phyloP scores from a whole-genome alignment of 306 rosid genomes.

The Rosa rugosa region DNA sequence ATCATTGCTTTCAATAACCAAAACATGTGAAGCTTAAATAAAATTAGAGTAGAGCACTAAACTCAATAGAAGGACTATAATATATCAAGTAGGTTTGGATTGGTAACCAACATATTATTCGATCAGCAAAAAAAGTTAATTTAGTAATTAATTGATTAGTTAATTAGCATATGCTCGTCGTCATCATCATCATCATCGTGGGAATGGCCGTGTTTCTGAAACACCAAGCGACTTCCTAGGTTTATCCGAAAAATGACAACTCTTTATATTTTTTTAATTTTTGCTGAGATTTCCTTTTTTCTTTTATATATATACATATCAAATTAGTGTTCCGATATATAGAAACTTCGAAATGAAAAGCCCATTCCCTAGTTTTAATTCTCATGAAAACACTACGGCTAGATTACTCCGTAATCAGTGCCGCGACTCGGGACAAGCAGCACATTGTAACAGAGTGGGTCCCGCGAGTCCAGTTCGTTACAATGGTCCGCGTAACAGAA shows the following conservation, averaged over 20 bases:
- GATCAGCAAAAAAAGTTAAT: not conserved
- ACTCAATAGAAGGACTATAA: not conserved
- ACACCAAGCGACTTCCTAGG: not conserved
- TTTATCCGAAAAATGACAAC: not conserved
- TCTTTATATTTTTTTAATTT: not conserved
- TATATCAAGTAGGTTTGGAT: not conserved
- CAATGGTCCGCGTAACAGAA: constrained; percentile 1
- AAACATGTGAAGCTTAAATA: not conserved
- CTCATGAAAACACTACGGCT: too few species aligned
- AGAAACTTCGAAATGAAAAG: too few species aligned
- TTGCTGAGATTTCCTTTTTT: not conserved
- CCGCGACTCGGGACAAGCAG: not conserved
- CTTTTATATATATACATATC: too few species aligned
- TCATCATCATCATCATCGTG: constrained; percentile 14
- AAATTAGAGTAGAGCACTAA: not conserved
- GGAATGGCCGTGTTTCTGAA: not conserved
- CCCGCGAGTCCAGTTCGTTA: not conserved
- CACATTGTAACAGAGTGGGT: not conserved
- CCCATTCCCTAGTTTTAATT: too few species aligned
- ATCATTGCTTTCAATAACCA: not conserved
- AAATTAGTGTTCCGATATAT: too few species aligned
- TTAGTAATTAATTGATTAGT: not conserved
- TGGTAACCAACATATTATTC: constrained; percentile 14
- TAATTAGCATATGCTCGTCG: constrained; percentile 15
- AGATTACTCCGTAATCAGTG: too few species aligned